phyloP scores from a whole-genome alignment of 1,284 basidiomycete genomes.

The Somion occarium region DNA sequence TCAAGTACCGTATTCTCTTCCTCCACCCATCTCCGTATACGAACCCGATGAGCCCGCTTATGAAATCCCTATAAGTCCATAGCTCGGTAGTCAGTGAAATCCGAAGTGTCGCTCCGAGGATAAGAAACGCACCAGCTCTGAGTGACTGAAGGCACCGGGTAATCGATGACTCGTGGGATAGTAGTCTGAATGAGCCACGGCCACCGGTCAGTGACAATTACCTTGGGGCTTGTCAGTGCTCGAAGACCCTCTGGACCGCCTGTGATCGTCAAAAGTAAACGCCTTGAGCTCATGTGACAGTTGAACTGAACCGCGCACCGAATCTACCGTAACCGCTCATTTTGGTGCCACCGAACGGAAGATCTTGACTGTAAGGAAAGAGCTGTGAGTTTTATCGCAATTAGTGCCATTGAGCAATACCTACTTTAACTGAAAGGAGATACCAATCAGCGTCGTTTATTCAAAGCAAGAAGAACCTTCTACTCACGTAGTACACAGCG shows the following conservation, averaged over 20 bases:
- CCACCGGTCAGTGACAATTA: constrained; percentile 82
- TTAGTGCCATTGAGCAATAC: background rate
- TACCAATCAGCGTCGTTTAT: background rate
- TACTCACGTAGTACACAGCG: constrained; percentile 84
- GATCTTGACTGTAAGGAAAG: constrained; percentile 66
- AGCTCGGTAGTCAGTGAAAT: constrained; percentile 7
- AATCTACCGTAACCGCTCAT: constrained; percentile 88
- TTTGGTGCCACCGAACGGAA: constrained; percentile 93
- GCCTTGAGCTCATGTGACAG: constrained; percentile 6
- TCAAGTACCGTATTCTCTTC: constrained; percentile 50
- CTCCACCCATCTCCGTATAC: constrained; percentile 73
- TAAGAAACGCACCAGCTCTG: constrained; percentile 71
- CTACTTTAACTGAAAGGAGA: background rate
- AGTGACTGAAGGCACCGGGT: constrained; percentile 77
- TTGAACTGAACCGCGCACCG: constrained; percentile 40
- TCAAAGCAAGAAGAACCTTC: too few species aligned
- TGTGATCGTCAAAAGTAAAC: constrained; percentile 24
- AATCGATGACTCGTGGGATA: constrained; percentile 85
- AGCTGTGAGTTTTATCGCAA: too few species aligned
- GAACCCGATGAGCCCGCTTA: constrained; percentile 68
- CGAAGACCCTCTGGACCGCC: constrained; percentile 91
- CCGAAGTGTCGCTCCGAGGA: constrained; percentile 18
- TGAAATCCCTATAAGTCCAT: constrained; percentile 59
- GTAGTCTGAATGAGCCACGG: constrained; percentile 78
- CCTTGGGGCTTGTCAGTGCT: constrained; percentile 82